Percentiles rank a stretch among this genome's conserved stretches.
Conservation (phyloP, 2,329 filamentous ascomycete genomes). For the Aspergillus sp. region DNA sequence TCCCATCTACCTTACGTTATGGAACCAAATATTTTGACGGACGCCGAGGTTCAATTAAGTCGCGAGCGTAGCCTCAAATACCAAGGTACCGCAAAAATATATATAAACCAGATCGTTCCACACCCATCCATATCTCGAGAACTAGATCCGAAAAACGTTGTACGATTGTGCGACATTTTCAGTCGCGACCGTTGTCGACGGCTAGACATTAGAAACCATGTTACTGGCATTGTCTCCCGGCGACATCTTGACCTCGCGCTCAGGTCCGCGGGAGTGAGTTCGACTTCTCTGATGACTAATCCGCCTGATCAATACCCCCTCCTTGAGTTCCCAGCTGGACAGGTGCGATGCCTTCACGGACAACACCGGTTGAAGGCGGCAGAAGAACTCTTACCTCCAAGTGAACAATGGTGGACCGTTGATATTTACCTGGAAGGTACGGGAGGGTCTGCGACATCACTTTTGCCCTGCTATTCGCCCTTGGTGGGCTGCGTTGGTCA, state of each 20-base stretch:
- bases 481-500: too few relatives aligned
- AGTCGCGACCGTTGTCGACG: constrained; percentile 21
- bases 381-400: constrained; percentile 19
- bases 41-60: constrained; percentile 16
- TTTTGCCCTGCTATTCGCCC: too few relatives aligned
- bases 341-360: constrained; percentile 28
- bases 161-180: constrained; percentile 23
- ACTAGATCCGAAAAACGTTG: constrained; percentile 23
- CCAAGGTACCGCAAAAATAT: constrained; percentile 23
- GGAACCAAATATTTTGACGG: constrained; percentile 15
- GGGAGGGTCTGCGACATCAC: too few relatives aligned
- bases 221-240: constrained; percentile 30
- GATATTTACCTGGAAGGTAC: constrained; percentile 31
- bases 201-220: constrained; percentile 29
- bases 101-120: constrained; percentile 23
- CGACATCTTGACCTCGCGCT: constrained; percentile 20
- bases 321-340: constrained; percentile 21
- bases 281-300: constrained; percentile 10
- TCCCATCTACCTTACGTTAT: background rate
- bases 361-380: constrained; percentile 21
- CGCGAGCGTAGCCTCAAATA: constrained; percentile 25
- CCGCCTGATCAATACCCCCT: constrained; percentile 12
- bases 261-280: constrained; percentile 1
- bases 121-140: constrained; percentile 15
- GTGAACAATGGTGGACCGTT: constrained; percentile 29